Percentiles rank a stretch among this genome's conserved stretches.
These are phyloP conservation scores for Schwanniomyces etchellsii DNA, from an alignment of 1,139 yeast genomes.

Conservation along the genomic window DNA sequence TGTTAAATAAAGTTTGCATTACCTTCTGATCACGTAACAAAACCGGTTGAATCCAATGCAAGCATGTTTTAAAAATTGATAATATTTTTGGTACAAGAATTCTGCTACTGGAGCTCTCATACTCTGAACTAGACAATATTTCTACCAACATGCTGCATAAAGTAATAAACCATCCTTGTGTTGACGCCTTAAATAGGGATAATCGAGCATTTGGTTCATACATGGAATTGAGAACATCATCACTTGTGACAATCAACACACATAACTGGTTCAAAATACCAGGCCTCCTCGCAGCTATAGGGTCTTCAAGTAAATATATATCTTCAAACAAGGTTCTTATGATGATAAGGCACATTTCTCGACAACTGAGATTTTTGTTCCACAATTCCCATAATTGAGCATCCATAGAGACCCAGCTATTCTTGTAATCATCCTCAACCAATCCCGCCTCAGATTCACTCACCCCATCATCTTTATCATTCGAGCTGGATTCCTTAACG, in stretches of 20 bases:
- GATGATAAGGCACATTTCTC: constrained; percentile 74
- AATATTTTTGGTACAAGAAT: constrained; percentile 61
- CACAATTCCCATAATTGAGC: constrained; percentile 67
- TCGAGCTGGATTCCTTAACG: constrained; percentile 16
- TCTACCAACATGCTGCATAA: constrained; percentile 69
- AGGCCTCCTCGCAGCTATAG: constrained; percentile 78
- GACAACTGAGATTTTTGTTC: constrained; percentile 54
- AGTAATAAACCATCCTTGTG: constrained; percentile 80
- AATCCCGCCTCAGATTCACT: constrained; percentile 6
- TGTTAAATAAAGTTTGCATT: constrained; percentile 55
- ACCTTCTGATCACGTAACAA: constrained; percentile 66
- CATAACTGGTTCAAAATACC: constrained; percentile 76
- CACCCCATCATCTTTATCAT: constrained; percentile 1
- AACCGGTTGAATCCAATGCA: constrained; percentile 85
- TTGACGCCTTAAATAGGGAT: constrained; percentile 54
- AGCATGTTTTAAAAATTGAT: constrained; percentile 81
- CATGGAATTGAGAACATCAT: constrained; percentile 52
- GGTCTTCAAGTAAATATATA: constrained; percentile 86
- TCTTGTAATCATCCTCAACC: constrained; percentile 40
- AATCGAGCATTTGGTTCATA: constrained; percentile 71
- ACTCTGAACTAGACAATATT: constrained; percentile 32
- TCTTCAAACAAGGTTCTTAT: constrained; percentile 89
- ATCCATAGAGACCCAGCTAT: constrained; percentile 94
- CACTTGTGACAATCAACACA: constrained; percentile 76
- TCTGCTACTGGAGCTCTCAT: constrained; percentile 31